phyloP scores from a whole-genome alignment of 768 basidiomycete species.

The Megacollybia marginata region DNA sequence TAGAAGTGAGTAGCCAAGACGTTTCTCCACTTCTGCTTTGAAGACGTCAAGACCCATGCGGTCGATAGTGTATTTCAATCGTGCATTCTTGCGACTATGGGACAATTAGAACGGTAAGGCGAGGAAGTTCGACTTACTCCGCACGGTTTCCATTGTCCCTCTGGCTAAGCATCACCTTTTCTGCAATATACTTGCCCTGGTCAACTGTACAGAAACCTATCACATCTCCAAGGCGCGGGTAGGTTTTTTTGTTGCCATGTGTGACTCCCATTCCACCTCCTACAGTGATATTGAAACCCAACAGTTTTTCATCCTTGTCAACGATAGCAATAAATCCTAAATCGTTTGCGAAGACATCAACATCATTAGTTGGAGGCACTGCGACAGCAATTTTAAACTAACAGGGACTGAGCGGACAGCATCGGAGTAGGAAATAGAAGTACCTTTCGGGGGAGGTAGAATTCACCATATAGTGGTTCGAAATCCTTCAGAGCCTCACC shows the following conservation, averaged over 20 bases:
- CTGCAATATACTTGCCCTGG: slow-evolving; percentile 79
- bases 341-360: slow-evolving; percentile 94
- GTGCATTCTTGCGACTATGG: slow-evolving; percentile 50
- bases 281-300: slow-evolving; percentile 89
- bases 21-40: slow-evolving; percentile 85
- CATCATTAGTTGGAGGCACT: slow-evolving; percentile 93
- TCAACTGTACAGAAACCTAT: slow-evolving; percentile 91
- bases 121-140: slow-evolving; percentile 49
- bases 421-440: slow-evolving; percentile 9
- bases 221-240: slow-evolving; percentile 80
- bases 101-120: too few species aligned
- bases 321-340: slow-evolving; percentile 95
- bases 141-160: slow-evolving; percentile 92
- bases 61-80: slow-evolving; percentile 96
- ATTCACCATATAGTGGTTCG: slow-evolving; percentile 96
- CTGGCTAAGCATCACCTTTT: slow-evolving; percentile 91
- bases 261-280: slow-evolving; percentile 99
- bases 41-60: slow-evolving; percentile 86
- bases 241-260: slow-evolving; percentile 98
- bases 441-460: slow-evolving; percentile 95
- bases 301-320: slow-evolving; percentile 62
- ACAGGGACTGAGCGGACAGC: slow-evolving; percentile 5
- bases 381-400: slow-evolving; percentile 98
- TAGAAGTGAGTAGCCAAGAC: slow-evolving; percentile 69
- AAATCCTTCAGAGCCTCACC: slow-evolving; percentile 92